A percentile compares a stretch with the other conserved stretches of the same genome.
These are phyloP conservation scores for Plasmodium billcollinsi DNA, from an alignment of 169 alveolate genomes.

Conservation along the genomic window DNA sequence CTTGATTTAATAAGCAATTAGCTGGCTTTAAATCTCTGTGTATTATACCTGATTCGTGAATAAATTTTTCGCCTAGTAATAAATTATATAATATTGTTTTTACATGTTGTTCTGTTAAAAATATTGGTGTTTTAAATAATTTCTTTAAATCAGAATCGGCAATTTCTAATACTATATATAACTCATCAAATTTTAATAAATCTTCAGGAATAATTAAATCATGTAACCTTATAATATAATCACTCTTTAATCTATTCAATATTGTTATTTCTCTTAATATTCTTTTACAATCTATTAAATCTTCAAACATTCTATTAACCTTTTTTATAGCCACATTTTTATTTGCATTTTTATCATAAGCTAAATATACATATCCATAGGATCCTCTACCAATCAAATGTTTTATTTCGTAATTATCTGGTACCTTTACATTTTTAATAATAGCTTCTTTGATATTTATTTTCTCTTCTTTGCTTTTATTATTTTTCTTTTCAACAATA, in stretches of 20 bases:
- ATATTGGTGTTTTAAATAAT: slow-evolving; percentile 94
- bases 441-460: slow-evolving; percentile 70
- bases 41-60: slow-evolving; percentile 95
- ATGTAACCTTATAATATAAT: slow-evolving; percentile 92
- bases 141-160: slow-evolving; percentile 98
- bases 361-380: slow-evolving; percentile 94
- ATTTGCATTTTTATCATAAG: slow-evolving; percentile 88
- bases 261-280: slow-evolving; percentile 96
- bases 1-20: slow-evolving; percentile 97
- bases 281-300: slow-evolving; percentile 97
- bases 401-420: slow-evolving; percentile 90
- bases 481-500: background rate
- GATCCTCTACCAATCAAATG: slow-evolving; percentile 95
- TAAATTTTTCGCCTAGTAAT: slow-evolving; percentile 95
- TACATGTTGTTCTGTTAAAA: slow-evolving; percentile 94
- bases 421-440: slow-evolving; percentile 76
- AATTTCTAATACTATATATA: slow-evolving; percentile 97
- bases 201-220: slow-evolving; percentile 95
- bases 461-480: slow-evolving; percentile 27
- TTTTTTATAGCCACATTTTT: slow-evolving; percentile 96
- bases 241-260: slow-evolving; percentile 93
- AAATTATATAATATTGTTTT: slow-evolving; percentile 93
- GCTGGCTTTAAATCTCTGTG: slow-evolving; percentile 99
- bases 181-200: slow-evolving; percentile 92
- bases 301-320: slow-evolving; percentile 96